A percentile compares a stretch with the other conserved stretches of the same genome.
Evolutionary conservation across 345 rosid genomes (phyloP).

Genomic region (Gossypium bickii): DNA sequence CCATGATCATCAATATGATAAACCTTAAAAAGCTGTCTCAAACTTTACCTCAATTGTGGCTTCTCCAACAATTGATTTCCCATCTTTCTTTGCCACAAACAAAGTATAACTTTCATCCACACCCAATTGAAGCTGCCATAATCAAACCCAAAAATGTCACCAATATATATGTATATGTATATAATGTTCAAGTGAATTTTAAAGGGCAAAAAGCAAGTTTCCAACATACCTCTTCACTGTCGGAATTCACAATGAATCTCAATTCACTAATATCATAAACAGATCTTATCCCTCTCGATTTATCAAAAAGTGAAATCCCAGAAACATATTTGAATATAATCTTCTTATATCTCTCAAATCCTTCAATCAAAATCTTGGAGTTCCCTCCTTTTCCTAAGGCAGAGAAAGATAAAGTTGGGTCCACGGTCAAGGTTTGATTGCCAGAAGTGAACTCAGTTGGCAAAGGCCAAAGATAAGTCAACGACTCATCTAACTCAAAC

Average conservation of each 20-base stretch:
- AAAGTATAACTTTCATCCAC: constrained; percentile 40
- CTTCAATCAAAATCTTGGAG: constrained; percentile 52
- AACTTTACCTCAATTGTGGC: constrained; percentile 70
- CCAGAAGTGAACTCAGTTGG: constrained; percentile 66
- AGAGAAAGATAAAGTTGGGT: constrained; percentile 49
- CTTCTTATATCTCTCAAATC: constrained; percentile 61
- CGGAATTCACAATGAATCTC: constrained; percentile 59
- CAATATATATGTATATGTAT: not conserved
- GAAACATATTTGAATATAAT: constrained; percentile 55
- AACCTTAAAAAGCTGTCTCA: not conserved
- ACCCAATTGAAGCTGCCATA: constrained; percentile 35
- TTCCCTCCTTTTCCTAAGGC: constrained; percentile 50
- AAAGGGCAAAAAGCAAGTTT: constrained; percentile 24
- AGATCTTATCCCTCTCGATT: constrained; percentile 30
- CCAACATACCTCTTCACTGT: constrained; percentile 49
- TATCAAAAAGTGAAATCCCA: constrained; percentile 26
- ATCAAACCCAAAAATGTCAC: not conserved
- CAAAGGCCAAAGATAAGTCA: constrained; percentile 70
- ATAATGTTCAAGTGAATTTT: not conserved
- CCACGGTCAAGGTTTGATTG: constrained; percentile 55
- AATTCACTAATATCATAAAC: constrained; percentile 55
- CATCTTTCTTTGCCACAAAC: constrained; percentile 48
- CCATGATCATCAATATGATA: not conserved
- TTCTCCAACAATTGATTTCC: constrained; percentile 46
- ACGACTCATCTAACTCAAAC: constrained; percentile 25